Evolutionary conservation across 2,329 filamentous ascomycete genomes (phyloP), one percentile per base, ranked within the genome.

Genomic region (Sarocladium brachiariae): DNA sequence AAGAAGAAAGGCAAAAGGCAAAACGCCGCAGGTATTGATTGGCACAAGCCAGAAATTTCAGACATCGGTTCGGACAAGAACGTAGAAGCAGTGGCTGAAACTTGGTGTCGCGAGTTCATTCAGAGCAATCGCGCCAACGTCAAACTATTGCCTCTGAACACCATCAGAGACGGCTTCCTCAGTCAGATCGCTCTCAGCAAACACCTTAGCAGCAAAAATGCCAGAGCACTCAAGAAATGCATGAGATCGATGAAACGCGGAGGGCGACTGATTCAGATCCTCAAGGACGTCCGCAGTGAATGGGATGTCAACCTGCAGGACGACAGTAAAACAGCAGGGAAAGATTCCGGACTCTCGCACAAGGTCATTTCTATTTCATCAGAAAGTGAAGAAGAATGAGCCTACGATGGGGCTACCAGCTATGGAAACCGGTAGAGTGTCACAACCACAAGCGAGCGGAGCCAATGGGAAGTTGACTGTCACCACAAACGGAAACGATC

Each of bases 341-440:
- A 21, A 4, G 24, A 11, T 14, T 14, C n/a, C 3, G 39, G 11
- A 8, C 4, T 23, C 24, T 45, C 39, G 11, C n/a, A 30, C 8
- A 33, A 47, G 13, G n/a, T 25, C 25, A 47, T 47, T n/a, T 47
- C 43, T 24, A 31, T 31, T 33, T 23, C 43, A 10, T 60, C 60
- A 14, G 58, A 63, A 19, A 62, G 58, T 49, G 60, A 63, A 51
- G 54, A 53, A 30, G 61, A 61, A 38, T 38, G 61, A 59, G 46
- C 58, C 56, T 24, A 57, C 49, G 21, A 37, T 55, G 41, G 51
- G 33, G 5, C 18, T 21, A n/a, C 11, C 11, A 3, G 25, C 16
- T 24, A 14, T 37, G 7, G 30, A 49, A 30, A 49, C 33, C 10
- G 18, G 31, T 19, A 27, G 25, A 24, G 18, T 9, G 18, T 49